Evolutionary conservation across 116 monocot genomes (phyloP).

Genomic region (Zostera marina): DNA sequence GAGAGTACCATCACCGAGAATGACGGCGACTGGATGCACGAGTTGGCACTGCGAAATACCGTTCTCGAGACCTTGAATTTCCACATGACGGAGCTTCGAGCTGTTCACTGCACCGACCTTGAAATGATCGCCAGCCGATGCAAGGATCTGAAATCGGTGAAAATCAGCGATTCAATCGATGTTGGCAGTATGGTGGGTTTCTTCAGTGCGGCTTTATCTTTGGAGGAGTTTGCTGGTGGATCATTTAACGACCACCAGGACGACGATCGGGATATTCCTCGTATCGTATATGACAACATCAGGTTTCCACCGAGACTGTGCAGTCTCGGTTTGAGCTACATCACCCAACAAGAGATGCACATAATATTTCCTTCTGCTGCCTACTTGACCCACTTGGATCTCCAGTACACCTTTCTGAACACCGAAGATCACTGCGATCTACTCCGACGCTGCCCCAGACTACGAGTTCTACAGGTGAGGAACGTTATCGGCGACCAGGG

Average conservation of each 20-base stretch:
- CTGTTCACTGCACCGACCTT: conserved; percentile 34
- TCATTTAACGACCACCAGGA: conserved; percentile 60
- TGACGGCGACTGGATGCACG: conserved; percentile 51
- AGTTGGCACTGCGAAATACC: conserved; percentile 45
- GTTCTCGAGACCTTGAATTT: conserved; percentile 72
- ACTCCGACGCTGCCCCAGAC: conserved; percentile 70
- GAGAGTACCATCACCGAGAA: conserved; percentile 51
- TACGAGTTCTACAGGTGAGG: conserved; percentile 80
- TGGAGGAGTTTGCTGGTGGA: conserved; percentile 84
- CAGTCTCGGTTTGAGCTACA: conserved; percentile 44
- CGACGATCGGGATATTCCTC: no score
- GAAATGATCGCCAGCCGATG: conserved; percentile 61
- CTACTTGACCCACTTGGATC: conserved; percentile 65
- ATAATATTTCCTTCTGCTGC: conserved; percentile 55
- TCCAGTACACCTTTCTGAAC: conserved; percentile 67
- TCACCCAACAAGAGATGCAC: conserved; percentile 64
- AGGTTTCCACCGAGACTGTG: conserved; percentile 48
- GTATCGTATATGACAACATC: conserved; percentile 26
- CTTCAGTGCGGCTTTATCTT: conserved; percentile 28
- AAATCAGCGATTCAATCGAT: conserved; percentile 70
- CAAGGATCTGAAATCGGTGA: conserved; percentile 36
- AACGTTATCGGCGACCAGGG: conserved; percentile 88
- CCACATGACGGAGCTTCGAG: conserved; percentile 63
- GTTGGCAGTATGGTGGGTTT: conserved; percentile 39
- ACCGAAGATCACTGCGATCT: conserved; percentile 93